Conservation (phyloP, 768 basidiomycete species). For the Galerina sulciceps region DNA sequence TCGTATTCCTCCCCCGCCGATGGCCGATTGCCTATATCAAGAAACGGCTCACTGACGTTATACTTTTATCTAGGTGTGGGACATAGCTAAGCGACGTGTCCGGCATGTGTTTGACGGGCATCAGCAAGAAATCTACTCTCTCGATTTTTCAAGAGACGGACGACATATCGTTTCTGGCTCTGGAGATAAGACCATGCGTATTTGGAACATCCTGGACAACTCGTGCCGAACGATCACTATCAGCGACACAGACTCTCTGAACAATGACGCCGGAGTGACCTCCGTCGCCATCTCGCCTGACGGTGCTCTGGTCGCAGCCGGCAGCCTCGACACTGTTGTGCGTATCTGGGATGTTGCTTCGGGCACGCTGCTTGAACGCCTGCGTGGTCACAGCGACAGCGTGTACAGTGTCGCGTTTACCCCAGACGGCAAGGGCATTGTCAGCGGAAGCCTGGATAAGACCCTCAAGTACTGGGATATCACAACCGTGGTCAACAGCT, state of each 20-base stretch:
- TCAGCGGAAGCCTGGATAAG: conserved; percentile 90
- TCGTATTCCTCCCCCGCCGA: conserved; percentile 38
- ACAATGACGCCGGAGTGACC: conserved; percentile 68
- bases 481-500: conserved; percentile 63
- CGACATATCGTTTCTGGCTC: conserved; percentile 88
- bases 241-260: conserved; percentile 48
- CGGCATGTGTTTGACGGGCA: conserved; percentile 81
- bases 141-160: conserved; percentile 87
- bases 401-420: conserved; percentile 93
- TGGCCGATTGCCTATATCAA: not conserved
- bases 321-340: conserved; percentile 74
- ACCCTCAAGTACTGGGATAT: conserved; percentile 88
- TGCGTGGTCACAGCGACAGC: conserved; percentile 81
- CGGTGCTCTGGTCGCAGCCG: conserved; percentile 66
- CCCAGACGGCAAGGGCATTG: conserved; percentile 86
- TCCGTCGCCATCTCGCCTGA: conserved; percentile 81
- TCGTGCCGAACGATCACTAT: conserved; percentile 46
- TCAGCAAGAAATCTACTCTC: conserved; percentile 90
- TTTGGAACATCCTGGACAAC: conserved; percentile 46
- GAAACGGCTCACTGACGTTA: not conserved
- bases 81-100: conserved; percentile 77
- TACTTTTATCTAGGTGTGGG: conserved; percentile 72
- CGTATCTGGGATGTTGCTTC: conserved; percentile 81
- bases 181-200: conserved; percentile 61
- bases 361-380: conserved; percentile 69